These are phyloP conservation scores for Suillus brevipes DNA, from an alignment of 768 basidiomycete genomes.

Conservation along the genomic window DNA sequence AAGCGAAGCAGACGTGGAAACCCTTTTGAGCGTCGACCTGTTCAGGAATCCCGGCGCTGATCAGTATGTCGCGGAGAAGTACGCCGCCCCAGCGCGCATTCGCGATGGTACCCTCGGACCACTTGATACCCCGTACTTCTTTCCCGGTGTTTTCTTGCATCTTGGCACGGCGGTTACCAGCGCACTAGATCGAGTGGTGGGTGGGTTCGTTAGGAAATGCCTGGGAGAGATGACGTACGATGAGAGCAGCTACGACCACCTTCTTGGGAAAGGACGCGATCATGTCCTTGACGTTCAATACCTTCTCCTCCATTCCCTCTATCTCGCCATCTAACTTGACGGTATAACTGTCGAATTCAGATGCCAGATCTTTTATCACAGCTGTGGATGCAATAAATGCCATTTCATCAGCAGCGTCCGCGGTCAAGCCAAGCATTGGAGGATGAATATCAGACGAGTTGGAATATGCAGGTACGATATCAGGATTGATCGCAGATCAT, in stretches of 20 bases:
- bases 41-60: conserved; percentile 39
- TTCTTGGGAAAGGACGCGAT: conserved; percentile 16
- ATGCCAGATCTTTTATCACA: conserved; percentile 24
- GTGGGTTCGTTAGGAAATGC: conserved; percentile 2
- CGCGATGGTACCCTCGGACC: conserved; percentile 69
- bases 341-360: conserved; percentile 22
- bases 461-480: conserved; percentile 32
- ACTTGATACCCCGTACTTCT: conserved; percentile 56
- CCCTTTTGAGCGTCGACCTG: conserved; percentile 22
- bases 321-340: conserved; percentile 31
- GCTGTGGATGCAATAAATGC: conserved; percentile 21
- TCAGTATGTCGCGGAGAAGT: conserved; percentile 55
- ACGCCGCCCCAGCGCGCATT: conserved; percentile 71
- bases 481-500: neutral
- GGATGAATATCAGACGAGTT: conserved; percentile 29
- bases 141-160: conserved; percentile 55
- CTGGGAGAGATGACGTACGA: conserved; percentile 39
- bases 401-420: neutral
- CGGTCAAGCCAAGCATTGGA: neutral
- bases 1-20: conserved; percentile 60
- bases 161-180: conserved; percentile 66
- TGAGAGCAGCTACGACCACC: conserved; percentile 52
- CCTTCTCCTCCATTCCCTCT: conserved; percentile 14
- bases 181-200: conserved; percentile 41
- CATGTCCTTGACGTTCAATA: conserved; percentile 23